Conservation (phyloP, 2,329 filamentous ascomycete genomes). For the Hansfordia pulvinata region DNA sequence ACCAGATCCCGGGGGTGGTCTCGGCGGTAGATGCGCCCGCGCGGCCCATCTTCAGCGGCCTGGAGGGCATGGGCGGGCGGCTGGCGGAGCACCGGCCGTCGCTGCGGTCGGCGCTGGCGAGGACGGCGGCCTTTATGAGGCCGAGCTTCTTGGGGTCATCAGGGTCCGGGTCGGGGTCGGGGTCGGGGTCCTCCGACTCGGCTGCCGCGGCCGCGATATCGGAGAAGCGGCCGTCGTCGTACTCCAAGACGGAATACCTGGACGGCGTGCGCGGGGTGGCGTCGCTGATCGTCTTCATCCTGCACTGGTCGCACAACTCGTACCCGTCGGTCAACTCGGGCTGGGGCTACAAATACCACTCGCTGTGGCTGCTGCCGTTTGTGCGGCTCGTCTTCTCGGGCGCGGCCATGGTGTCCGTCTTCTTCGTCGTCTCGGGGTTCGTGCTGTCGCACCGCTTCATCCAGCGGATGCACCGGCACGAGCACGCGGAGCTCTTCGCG, state of each 20-base stretch:
- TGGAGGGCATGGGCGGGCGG: no score
- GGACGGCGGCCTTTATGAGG: slow-evolving; percentile 9
- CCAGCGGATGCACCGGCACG: slow-evolving; percentile 15
- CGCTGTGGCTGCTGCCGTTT: slow-evolving; percentile 21
- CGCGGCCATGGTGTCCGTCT: slow-evolving; percentile 24
- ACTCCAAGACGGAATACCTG: slow-evolving; percentile 20
- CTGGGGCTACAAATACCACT: slow-evolving; percentile 18
- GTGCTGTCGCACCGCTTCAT: slow-evolving; percentile 24
- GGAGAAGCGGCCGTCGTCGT: slow-evolving; percentile 6
- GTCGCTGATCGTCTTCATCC: slow-evolving; percentile 24
- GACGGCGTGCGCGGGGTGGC: slow-evolving; percentile 25
- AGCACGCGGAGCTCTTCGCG: slow-evolving; percentile 14
- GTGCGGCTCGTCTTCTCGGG: slow-evolving; percentile 22
- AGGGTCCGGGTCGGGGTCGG: no score
- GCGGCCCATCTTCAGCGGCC: no score
- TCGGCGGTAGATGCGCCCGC: no score
- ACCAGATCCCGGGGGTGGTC: no score
- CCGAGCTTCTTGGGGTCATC: slow-evolving; percentile 15
- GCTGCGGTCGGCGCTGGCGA: slow-evolving; percentile 5
- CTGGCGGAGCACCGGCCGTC: slow-evolving; percentile 3
- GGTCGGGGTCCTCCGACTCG: no score
- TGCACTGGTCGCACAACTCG: slow-evolving; percentile 19
- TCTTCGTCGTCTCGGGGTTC: slow-evolving; percentile 27
- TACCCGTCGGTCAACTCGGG: slow-evolving; percentile 16
- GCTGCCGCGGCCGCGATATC: slow-evolving; percentile 6